These are phyloP conservation scores for Brasenia schreberi DNA, from an alignment of 164 flowering plant species.

Conservation along the genomic window DNA sequence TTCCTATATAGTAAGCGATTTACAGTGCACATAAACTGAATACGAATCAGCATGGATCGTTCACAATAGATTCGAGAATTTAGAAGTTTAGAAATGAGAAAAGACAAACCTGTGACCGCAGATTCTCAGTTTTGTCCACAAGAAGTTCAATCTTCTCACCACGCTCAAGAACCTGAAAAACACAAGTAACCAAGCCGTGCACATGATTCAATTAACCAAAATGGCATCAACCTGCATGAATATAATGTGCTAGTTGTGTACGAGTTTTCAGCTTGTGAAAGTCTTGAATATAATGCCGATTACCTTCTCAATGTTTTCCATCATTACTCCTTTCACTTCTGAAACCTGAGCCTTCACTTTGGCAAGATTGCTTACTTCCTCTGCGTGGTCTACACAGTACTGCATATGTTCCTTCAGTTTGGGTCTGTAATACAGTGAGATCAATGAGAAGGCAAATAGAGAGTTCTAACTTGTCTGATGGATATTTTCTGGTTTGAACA, in stretches of 20 bases:
- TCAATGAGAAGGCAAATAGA: neutral
- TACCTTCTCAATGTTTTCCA: constrained; percentile 95
- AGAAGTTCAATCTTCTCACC: constrained; percentile 90
- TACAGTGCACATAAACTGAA: no score
- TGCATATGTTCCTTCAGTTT: constrained; percentile 89
- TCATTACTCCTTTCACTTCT: constrained; percentile 91
- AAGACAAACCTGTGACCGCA: constrained; percentile 61
- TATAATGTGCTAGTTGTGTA: neutral
- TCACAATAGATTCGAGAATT: no score
- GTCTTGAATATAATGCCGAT: neutral
- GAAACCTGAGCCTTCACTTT: constrained; percentile 91
- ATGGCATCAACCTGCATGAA: neutral
- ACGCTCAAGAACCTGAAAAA: constrained; percentile 80
- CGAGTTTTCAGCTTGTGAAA: neutral
- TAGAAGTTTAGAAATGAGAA: no score
- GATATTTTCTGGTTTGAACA: neutral
- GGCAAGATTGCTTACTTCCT: constrained; percentile 75
- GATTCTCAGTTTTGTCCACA: constrained; percentile 93
- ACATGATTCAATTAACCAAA: neutral
- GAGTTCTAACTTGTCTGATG: neutral
- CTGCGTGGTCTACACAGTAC: constrained; percentile 79
- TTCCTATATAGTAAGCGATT: no score
- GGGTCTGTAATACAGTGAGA: constrained; percentile 24
- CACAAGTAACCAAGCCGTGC: neutral
- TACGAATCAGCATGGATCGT: no score